Percentiles rank a stretch among this genome's conserved stretches.
phyloP scores from a whole-genome alignment of 2,329 filamentous ascomycete genomes.

The Xylariaceae sp. region DNA sequence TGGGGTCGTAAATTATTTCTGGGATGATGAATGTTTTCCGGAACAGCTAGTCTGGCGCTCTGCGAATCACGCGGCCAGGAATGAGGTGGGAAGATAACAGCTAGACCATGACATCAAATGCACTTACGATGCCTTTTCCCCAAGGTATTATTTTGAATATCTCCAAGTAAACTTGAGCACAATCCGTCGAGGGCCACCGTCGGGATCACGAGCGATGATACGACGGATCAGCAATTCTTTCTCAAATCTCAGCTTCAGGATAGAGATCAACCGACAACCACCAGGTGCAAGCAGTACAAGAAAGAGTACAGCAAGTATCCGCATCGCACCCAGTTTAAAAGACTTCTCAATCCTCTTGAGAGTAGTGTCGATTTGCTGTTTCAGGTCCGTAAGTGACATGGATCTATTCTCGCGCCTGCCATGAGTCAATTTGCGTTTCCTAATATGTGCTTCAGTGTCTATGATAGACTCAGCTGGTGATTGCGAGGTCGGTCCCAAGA shows the following conservation, averaged over 20 bases:
- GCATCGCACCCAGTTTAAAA: not conserved
- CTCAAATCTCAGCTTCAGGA: not conserved
- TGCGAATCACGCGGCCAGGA: no score
- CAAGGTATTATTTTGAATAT: not conserved
- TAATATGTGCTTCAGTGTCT: no score
- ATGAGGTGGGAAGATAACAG: no score
- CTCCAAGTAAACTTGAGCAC: not conserved
- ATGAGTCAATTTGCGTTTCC: no score
- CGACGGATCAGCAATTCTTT: not conserved
- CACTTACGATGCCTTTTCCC: not conserved
- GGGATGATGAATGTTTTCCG: not conserved
- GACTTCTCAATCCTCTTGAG: not conserved
- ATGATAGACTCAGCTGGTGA: no score
- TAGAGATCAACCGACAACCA: not conserved
- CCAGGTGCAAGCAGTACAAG: not conserved
- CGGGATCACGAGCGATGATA: not conserved
- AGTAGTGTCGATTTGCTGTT: not conserved
- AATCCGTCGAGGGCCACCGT: not conserved
- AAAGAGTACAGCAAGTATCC: constrained; percentile 2
- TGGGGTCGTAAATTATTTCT: constrained; percentile 4
- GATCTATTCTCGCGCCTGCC: not conserved
- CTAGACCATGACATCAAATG: no score
- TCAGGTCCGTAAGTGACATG: not conserved
- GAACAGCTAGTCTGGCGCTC: no score
- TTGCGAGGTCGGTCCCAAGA: no score